These are phyloP conservation scores for Boletus bicolor DNA, from an alignment of 768 basidiomycete genomes.

Conservation along the genomic window DNA sequence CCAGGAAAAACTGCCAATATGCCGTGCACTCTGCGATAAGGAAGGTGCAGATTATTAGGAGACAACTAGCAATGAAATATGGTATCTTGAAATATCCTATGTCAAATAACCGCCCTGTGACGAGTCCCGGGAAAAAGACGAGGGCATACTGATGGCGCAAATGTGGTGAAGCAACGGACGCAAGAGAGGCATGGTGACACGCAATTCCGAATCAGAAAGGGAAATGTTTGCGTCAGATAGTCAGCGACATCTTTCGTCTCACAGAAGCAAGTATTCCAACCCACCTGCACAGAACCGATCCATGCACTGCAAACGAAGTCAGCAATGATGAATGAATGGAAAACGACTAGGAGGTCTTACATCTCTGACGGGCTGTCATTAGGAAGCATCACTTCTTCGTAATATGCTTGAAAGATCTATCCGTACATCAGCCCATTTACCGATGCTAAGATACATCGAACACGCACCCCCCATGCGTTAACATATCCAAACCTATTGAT, in stretches of 20 bases:
- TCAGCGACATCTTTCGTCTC: background rate
- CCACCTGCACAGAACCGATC: constrained; percentile 76
- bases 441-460: constrained; percentile 1
- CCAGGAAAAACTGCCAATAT: constrained; percentile 79
- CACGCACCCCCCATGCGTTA: constrained; percentile 69
- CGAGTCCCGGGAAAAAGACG: constrained; percentile 57
- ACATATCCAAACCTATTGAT: constrained; percentile 58
- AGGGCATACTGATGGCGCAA: constrained; percentile 51
- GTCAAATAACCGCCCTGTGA: constrained; percentile 71
- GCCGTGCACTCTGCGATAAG: constrained; percentile 66
- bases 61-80: constrained; percentile 43
- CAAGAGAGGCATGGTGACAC: background rate
- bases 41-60: constrained; percentile 56
- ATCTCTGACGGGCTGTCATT: constrained; percentile 59
- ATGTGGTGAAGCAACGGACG: background rate
- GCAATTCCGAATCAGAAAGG: background rate
- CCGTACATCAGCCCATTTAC: background rate
- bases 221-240: background rate
- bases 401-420: constrained; percentile 73
- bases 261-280: background rate
- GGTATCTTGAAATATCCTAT: constrained; percentile 61
- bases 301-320: constrained; percentile 52
- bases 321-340: background rate
- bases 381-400: constrained; percentile 50
- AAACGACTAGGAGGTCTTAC: constrained; percentile 33